These are phyloP conservation scores for Hysterium pulicare DNA, from an alignment of 2,329 filamentous ascomycete genomes.

Conservation along the genomic window DNA sequence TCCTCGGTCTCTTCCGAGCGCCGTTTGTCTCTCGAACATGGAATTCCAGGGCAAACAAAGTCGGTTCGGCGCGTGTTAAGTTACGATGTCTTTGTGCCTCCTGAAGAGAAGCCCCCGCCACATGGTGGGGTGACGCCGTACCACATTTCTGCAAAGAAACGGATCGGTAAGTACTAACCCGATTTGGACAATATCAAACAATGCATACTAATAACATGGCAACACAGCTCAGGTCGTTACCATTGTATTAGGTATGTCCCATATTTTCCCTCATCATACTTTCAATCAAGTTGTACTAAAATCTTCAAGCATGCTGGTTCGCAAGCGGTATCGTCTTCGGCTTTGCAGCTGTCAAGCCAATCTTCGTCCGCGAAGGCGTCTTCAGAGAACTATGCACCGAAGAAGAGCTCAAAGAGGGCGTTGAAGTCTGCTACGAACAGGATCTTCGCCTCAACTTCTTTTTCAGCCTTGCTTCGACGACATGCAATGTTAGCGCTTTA, in stretches of 20 bases:
- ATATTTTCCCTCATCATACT: too few relatives aligned
- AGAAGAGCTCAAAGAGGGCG: constrained; percentile 26
- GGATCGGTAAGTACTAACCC: constrained; percentile 24
- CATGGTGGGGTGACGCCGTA: constrained; percentile 48
- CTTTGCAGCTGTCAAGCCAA: constrained; percentile 40
- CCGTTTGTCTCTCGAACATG: constrained; percentile 29
- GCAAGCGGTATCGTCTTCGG: constrained; percentile 41
- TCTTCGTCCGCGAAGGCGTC: constrained; percentile 37
- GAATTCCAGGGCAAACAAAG: constrained; percentile 18
- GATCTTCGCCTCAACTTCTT: constrained; percentile 38
- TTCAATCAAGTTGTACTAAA: too few relatives aligned
- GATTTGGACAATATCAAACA: constrained; percentile 6
- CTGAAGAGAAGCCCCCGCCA: constrained; percentile 37
- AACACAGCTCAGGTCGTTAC: constrained; percentile 31
- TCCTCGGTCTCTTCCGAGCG: constrained; percentile 25
- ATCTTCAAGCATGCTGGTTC: constrained; percentile 39
- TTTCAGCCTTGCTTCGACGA: constrained; percentile 37
- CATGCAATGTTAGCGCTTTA: constrained; percentile 37
- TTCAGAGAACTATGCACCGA: constrained; percentile 35
- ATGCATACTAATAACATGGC: constrained; percentile 8
- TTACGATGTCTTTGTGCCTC: constrained; percentile 48
- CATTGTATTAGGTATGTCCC: too few relatives aligned
- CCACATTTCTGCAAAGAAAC: constrained; percentile 42
- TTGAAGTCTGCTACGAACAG: constrained; percentile 39
- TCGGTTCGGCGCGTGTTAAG: constrained; percentile 42